These are phyloP conservation scores for Grigorovia jiainica DNA, from an alignment of 805 yeast genomes.

Conservation along the genomic window DNA sequence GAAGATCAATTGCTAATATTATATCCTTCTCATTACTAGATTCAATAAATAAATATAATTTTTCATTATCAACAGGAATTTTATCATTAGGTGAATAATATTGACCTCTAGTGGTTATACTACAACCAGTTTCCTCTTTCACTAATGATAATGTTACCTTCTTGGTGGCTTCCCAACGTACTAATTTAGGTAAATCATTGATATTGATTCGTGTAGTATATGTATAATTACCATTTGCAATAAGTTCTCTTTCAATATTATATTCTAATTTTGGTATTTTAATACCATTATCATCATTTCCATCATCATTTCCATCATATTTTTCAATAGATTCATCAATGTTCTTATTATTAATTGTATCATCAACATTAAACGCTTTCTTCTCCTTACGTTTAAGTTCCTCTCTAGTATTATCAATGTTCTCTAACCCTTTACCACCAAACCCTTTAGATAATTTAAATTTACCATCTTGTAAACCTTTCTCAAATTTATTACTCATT, in stretches of 20 bases:
- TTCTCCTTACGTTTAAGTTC: slow-evolving; percentile 13
- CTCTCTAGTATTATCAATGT: slow-evolving; percentile 44
- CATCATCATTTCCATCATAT: slow-evolving; percentile 4
- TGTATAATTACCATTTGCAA: slow-evolving; percentile 44
- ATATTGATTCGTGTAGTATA: slow-evolving; percentile 65
- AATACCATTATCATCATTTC: slow-evolving; percentile 8
- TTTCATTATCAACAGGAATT: slow-evolving; percentile 55
- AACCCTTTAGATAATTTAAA: slow-evolving; percentile 66
- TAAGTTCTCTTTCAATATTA: slow-evolving; percentile 43
- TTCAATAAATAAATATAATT: slow-evolving; percentile 69
- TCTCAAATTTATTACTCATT: slow-evolving; percentile 47
- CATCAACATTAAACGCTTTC: neutral
- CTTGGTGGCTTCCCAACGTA: slow-evolving; percentile 69
- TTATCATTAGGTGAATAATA: slow-evolving; percentile 54
- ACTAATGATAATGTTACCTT: slow-evolving; percentile 53
- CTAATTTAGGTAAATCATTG: slow-evolving; percentile 77
- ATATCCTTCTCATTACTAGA: slow-evolving; percentile 56
- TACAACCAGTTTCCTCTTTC: slow-evolving; percentile 60
- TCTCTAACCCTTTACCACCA: slow-evolving; percentile 87
- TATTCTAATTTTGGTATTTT: slow-evolving; percentile 35
- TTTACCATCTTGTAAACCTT: slow-evolving; percentile 57
- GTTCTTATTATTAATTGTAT: neutral
- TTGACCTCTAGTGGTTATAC: slow-evolving; percentile 76
- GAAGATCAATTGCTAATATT: slow-evolving; percentile 45
- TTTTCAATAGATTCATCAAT: slow-evolving; percentile 4